Percentiles rank a stretch among this genome's conserved stretches.
These are phyloP conservation scores for Allantophomopsis cytisporea DNA, from an alignment of 2,329 filamentous ascomycete species.

Conservation along the genomic window DNA sequence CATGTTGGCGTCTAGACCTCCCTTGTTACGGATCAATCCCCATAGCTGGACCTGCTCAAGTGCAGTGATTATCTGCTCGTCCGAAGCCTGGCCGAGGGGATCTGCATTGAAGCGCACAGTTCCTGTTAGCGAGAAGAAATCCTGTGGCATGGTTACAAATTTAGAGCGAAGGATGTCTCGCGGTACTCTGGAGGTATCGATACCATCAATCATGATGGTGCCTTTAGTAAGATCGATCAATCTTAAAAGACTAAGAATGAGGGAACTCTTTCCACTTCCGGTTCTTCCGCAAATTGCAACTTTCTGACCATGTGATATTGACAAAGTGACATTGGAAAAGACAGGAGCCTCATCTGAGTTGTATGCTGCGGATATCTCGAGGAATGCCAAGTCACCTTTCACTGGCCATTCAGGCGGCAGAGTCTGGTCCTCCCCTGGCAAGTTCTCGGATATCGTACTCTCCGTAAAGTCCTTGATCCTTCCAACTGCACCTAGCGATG, in stretches of 20 bases:
- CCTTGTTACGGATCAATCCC: background rate
- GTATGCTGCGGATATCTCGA: conserved; percentile 5
- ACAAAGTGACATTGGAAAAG: conserved; percentile 3
- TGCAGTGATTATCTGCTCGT: conserved; percentile 73
- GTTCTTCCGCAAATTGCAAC: conserved; percentile 37
- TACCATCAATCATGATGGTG: conserved; percentile 24
- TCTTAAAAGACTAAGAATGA: conserved; percentile 31
- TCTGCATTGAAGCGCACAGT: conserved; percentile 57
- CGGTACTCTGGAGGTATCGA: conserved; percentile 23
- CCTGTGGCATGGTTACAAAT: conserved; percentile 26
- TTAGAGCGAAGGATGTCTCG: conserved; percentile 23
- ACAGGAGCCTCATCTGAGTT: conserved; percentile 1
- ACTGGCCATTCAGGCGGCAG: conserved; percentile 3
- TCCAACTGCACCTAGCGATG: conserved; percentile 38
- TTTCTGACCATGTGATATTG: conserved; percentile 24
- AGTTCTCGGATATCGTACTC: conserved; percentile 23
- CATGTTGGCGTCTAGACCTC: conserved; percentile 16
- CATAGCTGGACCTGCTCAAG: conserved; percentile 55
- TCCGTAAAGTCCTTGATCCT: conserved; percentile 37
- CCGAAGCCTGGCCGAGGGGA: conserved; percentile 72
- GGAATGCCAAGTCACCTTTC: conserved; percentile 2
- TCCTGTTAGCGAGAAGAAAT: conserved; percentile 24
- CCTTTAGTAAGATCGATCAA: conserved; percentile 28
- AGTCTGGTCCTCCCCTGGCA: conserved; percentile 14
- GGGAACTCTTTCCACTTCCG: conserved; percentile 24